A percentile compares a stretch with the other conserved stretches of the same genome.
Conservation (phyloP, 345 rosid genomes). For the Hibiscus trionum region DNA sequence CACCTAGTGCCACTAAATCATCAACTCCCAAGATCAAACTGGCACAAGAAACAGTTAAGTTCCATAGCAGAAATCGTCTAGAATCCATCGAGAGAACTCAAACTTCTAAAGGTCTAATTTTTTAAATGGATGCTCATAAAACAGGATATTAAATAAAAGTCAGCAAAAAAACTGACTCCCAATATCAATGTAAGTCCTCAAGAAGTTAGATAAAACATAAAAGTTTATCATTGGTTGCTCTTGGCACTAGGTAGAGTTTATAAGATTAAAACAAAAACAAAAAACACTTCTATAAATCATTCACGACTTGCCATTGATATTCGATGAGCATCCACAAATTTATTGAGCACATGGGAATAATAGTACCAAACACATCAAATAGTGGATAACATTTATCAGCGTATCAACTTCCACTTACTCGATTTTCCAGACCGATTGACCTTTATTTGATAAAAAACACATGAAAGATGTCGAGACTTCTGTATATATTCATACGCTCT, state of each 20-base stretch:
- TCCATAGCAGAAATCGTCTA: neutral
- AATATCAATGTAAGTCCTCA: neutral
- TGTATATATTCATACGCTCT: slow-evolving; percentile 81
- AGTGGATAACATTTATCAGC: neutral
- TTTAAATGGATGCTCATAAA: slow-evolving; percentile 1
- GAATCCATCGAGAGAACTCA: neutral
- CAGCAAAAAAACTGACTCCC: neutral
- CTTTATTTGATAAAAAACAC: slow-evolving; percentile 64
- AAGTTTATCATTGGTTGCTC: neutral
- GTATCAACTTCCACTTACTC: slow-evolving; percentile 40
- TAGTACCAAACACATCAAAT: neutral
- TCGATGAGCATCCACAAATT: neutral
- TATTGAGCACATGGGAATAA: neutral
- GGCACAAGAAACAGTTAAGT: neutral
- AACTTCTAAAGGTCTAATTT: neutral
- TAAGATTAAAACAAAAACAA: neutral
- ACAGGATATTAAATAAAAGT: neutral
- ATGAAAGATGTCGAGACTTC: slow-evolving; percentile 43
- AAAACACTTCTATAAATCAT: neutral
- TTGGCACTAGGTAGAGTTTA: neutral
- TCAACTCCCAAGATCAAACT: neutral
- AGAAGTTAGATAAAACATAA: neutral
- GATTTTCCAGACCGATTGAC: slow-evolving; percentile 73
- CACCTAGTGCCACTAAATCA: neutral
- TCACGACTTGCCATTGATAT: neutral